These are phyloP conservation scores for Hypoxylon sp. DNA, from an alignment of 2,329 filamentous ascomycete species.

Conservation along the genomic window DNA sequence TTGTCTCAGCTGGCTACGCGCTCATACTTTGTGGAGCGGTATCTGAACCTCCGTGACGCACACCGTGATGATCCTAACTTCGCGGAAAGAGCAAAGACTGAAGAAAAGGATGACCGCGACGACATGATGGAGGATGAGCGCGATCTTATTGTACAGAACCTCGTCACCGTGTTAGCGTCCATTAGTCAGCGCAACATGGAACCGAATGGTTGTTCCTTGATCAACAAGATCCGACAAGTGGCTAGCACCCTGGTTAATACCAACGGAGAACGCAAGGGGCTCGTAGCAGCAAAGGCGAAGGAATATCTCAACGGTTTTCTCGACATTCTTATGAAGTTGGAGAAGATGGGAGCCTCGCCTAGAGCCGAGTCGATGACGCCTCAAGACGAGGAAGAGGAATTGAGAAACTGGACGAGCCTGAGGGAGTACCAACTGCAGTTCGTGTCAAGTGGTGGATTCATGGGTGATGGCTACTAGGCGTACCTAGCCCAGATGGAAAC, in stretches of 20 bases:
- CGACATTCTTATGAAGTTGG: conserved; percentile 80
- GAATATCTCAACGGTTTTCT: conserved; percentile 80
- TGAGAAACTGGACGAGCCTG: conserved; percentile 83
- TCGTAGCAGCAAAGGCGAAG: conserved; percentile 71
- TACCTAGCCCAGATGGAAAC: not conserved
- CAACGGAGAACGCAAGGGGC: conserved; percentile 66
- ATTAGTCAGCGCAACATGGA: conserved; percentile 91
- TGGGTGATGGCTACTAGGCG: conserved; percentile 40
- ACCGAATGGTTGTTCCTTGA: conserved; percentile 74
- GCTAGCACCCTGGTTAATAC: conserved; percentile 82
- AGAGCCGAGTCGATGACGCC: conserved; percentile 59
- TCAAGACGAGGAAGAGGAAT: conserved; percentile 81
- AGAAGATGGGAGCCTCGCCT: conserved; percentile 70
- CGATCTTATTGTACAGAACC: conserved; percentile 84
- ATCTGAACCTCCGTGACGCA: conserved; percentile 81
- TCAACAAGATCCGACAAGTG: conserved; percentile 87
- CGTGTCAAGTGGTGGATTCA: conserved; percentile 73
- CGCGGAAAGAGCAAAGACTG: conserved; percentile 60
- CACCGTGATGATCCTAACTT: conserved; percentile 65
- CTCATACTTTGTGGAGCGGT: conserved; percentile 89
- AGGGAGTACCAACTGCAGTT: conserved; percentile 84
- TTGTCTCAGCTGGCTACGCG: conserved; percentile 84
- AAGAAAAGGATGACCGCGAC: conserved; percentile 60
- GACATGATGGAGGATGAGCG: conserved; percentile 80
- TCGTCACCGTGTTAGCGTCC: conserved; percentile 80